A percentile compares a stretch with the other conserved stretches of the same genome.
phyloP scores from a whole-genome alignment of 768 basidiomycete genomes.

The Daedaleopsis sinensis region DNA sequence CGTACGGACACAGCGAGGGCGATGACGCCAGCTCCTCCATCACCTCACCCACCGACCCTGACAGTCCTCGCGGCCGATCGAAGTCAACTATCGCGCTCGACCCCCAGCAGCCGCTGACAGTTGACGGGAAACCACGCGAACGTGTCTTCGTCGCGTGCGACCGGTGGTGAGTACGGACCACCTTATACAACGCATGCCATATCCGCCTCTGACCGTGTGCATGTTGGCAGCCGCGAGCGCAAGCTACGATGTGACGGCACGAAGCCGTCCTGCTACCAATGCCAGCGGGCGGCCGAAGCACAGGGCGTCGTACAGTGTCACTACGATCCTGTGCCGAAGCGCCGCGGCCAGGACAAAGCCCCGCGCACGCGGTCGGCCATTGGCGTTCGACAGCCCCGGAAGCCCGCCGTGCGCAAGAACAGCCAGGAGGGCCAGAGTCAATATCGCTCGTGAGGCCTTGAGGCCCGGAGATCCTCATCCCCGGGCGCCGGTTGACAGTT shows the following conservation, averaged over 20 bases:
- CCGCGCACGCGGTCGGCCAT: slow-evolving; percentile 19
- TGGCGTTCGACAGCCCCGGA: slow-evolving; percentile 34
- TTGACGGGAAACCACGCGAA: slow-evolving; percentile 17
- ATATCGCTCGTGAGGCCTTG: not conserved
- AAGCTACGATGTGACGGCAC: slow-evolving; percentile 22
- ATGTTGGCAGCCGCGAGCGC: slow-evolving; percentile 24
- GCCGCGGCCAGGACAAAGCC: slow-evolving; percentile 20
- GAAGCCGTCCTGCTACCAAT: slow-evolving; percentile 14
- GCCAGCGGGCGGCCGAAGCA: slow-evolving; percentile 5
- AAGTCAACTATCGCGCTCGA: slow-evolving; percentile 12
- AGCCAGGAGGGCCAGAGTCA: not conserved
- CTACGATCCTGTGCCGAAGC: slow-evolving; percentile 13
- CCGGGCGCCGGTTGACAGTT: too few relatives aligned
- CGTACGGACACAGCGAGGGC: not conserved
- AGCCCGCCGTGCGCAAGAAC: slow-evolving; percentile 4
- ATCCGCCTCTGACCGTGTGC: not conserved
- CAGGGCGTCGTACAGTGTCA: slow-evolving; percentile 2
- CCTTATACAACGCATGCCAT: not conserved
- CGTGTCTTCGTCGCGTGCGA: slow-evolving; percentile 20
- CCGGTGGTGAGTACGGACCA: slow-evolving; percentile 7
- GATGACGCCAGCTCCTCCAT: slow-evolving; percentile 1
- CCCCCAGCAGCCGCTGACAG: slow-evolving; percentile 15
- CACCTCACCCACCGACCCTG: slow-evolving; percentile 9
- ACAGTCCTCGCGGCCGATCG: not conserved
- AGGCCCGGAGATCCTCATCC: not conserved